Conservation (phyloP, 2,329 filamentous ascomycete species). For the Penicillium sp. region DNA sequence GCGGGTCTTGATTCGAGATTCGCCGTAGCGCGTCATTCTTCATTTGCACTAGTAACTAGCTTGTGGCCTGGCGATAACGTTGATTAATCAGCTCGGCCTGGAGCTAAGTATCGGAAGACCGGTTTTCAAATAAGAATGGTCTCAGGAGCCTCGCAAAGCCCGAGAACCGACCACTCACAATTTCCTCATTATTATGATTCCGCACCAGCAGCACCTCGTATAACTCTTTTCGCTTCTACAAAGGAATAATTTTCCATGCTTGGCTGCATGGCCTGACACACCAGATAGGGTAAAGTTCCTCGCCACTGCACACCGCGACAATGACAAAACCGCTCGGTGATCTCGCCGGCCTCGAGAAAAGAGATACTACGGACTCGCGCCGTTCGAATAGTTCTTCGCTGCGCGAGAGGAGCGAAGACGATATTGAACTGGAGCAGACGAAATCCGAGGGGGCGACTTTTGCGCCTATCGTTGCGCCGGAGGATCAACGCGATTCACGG, state of each 20-base stretch:
- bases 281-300: not conserved
- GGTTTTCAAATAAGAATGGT: not conserved
- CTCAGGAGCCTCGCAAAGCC: not conserved
- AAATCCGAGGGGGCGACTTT: constrained; percentile 23
- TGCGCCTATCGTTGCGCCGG: constrained; percentile 32
- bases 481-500: constrained; percentile 15
- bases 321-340: constrained; percentile 14
- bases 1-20: not conserved
- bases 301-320: not conserved
- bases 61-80: constrained; percentile 11
- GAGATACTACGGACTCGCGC: constrained; percentile 14
- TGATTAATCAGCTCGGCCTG: constrained; percentile 32
- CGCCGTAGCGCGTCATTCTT: constrained; percentile 6
- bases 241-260: not conserved
- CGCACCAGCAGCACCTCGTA: not conserved
- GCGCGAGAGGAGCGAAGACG: constrained; percentile 19
- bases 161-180: not conserved
- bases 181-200: not conserved
- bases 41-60: not conserved
- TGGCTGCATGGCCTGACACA: constrained; percentile 12
- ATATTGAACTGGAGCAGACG: constrained; percentile 18
- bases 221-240: not conserved
- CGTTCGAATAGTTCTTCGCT: constrained; percentile 6
- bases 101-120: not conserved
- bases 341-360: constrained; percentile 20